phyloP scores from a whole-genome alignment of 768 basidiomycete species.

The Porpolomopsis calyptriformis region DNA sequence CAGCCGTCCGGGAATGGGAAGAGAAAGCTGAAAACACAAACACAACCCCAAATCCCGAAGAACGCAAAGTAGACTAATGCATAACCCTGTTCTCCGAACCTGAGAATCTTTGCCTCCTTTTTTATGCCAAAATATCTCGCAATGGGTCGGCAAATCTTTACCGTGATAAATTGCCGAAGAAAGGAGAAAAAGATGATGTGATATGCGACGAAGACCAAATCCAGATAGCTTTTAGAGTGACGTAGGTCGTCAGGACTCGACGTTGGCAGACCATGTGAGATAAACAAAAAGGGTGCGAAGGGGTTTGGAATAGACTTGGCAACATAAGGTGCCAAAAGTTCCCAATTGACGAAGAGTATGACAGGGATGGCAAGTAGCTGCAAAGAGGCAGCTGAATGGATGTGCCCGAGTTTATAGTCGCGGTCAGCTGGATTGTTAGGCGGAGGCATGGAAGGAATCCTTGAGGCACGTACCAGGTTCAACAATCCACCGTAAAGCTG shows the following conservation, averaged over 20 bases:
- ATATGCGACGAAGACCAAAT: constrained; percentile 72
- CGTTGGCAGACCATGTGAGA: constrained; percentile 51
- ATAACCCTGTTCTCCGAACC: constrained; percentile 91
- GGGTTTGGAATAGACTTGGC: constrained; percentile 52
- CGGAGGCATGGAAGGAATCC: constrained; percentile 4
- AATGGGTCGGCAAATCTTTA: constrained; percentile 55
- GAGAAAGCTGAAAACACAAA: constrained; percentile 30
- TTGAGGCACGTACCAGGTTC: constrained; percentile 3
- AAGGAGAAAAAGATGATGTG: constrained; percentile 86
- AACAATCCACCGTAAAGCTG: constrained; percentile 6
- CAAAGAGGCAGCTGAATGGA: constrained; percentile 46
- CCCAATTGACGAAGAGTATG: constrained; percentile 57
- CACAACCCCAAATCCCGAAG: constrained; percentile 68
- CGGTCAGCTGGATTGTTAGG: constrained; percentile 17
- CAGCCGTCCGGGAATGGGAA: neutral
- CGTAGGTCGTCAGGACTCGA: constrained; percentile 44
- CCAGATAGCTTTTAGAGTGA: constrained; percentile 64
- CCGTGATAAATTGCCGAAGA: constrained; percentile 62
- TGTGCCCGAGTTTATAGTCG: too few species aligned
- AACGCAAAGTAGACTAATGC: constrained; percentile 69
- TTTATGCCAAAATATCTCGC: constrained; percentile 64
- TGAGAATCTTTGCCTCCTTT: constrained; percentile 53
- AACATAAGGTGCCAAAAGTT: constrained; percentile 36
- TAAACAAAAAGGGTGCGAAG: constrained; percentile 57
- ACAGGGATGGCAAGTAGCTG: constrained; percentile 54